A percentile compares a stretch with the other conserved stretches of the same genome.
phyloP scores from a whole-genome alignment of 495 filamentous ascomycete species.

The Darksidea phi region DNA sequence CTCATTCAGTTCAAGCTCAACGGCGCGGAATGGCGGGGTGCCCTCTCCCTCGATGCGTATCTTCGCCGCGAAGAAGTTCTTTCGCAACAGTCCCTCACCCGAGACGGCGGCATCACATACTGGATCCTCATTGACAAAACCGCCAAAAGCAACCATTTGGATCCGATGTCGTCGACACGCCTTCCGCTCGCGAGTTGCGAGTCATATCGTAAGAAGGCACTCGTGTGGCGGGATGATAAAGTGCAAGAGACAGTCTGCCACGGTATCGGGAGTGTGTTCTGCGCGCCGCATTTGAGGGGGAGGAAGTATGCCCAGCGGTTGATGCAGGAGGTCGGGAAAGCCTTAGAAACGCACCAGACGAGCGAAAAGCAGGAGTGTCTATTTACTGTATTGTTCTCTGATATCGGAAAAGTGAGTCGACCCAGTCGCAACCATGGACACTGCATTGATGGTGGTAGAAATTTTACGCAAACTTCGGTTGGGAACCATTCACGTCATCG shows the following conservation, averaged over 20 bases:
- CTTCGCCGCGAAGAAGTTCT: conserved; percentile 75
- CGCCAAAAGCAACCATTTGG: conserved; percentile 35
- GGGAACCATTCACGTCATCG: conserved; percentile 68
- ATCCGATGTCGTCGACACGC: conserved; percentile 40
- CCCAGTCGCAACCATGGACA: not conserved
- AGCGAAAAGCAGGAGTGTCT: conserved; percentile 47
- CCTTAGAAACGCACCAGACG: conserved; percentile 54
- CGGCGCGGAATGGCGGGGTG: conserved; percentile 68
- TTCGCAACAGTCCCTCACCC: conserved; percentile 61
- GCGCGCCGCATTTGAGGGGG: conserved; percentile 66
- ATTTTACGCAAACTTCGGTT: conserved; percentile 84
- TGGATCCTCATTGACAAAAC: conserved; percentile 76
- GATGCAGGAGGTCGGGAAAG: conserved; percentile 58
- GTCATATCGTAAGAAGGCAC: conserved; percentile 71
- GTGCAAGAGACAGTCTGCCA: conserved; percentile 69
- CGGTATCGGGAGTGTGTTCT: conserved; percentile 86
- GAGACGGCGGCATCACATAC: conserved; percentile 71
- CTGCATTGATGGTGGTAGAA: conserved; percentile 36
- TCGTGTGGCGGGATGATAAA: conserved; percentile 50
- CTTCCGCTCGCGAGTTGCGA: conserved; percentile 80
- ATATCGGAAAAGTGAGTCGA: conserved; percentile 74
- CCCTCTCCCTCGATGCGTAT: conserved; percentile 66
- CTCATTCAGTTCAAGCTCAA: conserved; percentile 64
- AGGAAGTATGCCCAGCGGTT: conserved; percentile 76
- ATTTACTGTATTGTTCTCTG: conserved; percentile 82